These are phyloP conservation scores for slime mould (Dictyostelium discoideum) DNA, from an alignment of 78 protist genomes.

Conservation along the genomic window dicty_2.7 NC_007090.3:825501-826000, in stretches of 20 bases:
- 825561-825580: neutral
- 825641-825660: neutral
- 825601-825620: neutral
- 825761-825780: slow-evolving; percentile 58
- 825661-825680: neutral
- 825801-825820: slow-evolving; percentile 55
- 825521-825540: neutral
- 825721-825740: neutral
- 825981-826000: slow-evolving; percentile 35
- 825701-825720: neutral
- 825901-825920: slow-evolving; percentile 36
- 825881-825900: neutral
- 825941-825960: neutral
- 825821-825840: neutral
- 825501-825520: slow-evolving; percentile 1
- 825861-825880: neutral
- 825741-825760: neutral
- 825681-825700: slow-evolving; percentile 28
- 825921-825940: neutral
- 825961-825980: slow-evolving; percentile 20
- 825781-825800: slow-evolving; percentile 35
- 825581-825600: neutral
- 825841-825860: slow-evolving; percentile 34
- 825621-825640: slow-evolving; percentile 21
- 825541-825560: neutral